phyloP scores from a whole-genome alignment of 257 asterid genomes.

The Anisodus acutangulus region DNA sequence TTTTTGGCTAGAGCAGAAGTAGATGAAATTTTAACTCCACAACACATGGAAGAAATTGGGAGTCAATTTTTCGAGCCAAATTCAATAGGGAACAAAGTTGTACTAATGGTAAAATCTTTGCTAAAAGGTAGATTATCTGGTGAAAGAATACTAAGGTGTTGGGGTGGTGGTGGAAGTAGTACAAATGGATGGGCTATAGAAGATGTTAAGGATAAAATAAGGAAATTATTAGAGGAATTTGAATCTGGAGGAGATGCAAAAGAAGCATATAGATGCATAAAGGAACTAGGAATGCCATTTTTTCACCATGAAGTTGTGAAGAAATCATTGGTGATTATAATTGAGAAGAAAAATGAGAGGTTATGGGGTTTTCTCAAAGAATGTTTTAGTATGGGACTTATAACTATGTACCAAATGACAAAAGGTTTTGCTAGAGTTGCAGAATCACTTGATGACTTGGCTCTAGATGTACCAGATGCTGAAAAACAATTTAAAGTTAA shows the following conservation, averaged over 20 bases:
- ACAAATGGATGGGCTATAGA: slow-evolving; percentile 74
- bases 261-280: slow-evolving; percentile 89
- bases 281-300: slow-evolving; percentile 91
- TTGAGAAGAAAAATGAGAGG: slow-evolving; percentile 76
- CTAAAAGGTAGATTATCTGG: slow-evolving; percentile 81
- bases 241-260: slow-evolving; percentile 79
- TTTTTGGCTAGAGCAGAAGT: slow-evolving; percentile 84
- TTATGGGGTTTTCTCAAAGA: slow-evolving; percentile 66
- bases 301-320: slow-evolving; percentile 95
- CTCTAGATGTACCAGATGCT: slow-evolving; percentile 93
- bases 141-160: slow-evolving; percentile 83
- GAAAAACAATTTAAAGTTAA: slow-evolving; percentile 55
- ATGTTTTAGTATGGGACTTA: slow-evolving; percentile 75
- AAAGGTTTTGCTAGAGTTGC: slow-evolving; percentile 75
- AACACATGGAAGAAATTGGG: slow-evolving; percentile 78
- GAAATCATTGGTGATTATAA: slow-evolving; percentile 63
- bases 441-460: slow-evolving; percentile 80
- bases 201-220: slow-evolving; percentile 84
- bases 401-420: slow-evolving; percentile 77
- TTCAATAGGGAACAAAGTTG: slow-evolving; percentile 67
- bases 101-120: slow-evolving; percentile 68
- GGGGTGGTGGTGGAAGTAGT: slow-evolving; percentile 84
- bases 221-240: slow-evolving; percentile 68
- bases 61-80: slow-evolving; percentile 53
- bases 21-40: slow-evolving; percentile 86